Base-by-base conservation (phyloP, 2,329 filamentous ascomycete species). In the Aspergillus texensis region DNA sequence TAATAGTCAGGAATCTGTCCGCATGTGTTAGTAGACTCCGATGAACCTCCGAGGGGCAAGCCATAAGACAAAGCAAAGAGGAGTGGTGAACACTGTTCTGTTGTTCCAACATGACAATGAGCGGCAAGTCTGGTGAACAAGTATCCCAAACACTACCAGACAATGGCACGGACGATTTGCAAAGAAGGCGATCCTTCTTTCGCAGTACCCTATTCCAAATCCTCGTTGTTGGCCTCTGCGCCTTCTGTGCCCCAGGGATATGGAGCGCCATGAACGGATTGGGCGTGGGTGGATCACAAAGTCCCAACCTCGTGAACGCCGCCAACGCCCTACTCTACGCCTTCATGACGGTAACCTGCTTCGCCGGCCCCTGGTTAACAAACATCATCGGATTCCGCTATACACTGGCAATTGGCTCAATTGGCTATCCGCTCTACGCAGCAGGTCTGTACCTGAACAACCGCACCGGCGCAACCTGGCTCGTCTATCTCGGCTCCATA, bases 251-350 rank as follows among this genome's bases (percentile, higher is more conserved):
- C 2, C 78, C 77, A 3, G 79, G 78, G 5, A 78, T 80, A 65
- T 82, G 80, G 80, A 76, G 72, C 63, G 80, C 80, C 19, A 78
- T 82, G 67, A 80, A 80, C 52, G 75, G 75, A 8, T 71, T 81
- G 0, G 80, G 80, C 2, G 80, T 78, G 2, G 80, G 80, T 26
- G 80, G 80, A 21, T 77, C 79, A 4, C 77, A 78, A 11, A 65
- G 57, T 16, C 81, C 80, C 0, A 70, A 81, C 50, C 72, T 80
- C 6, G 78, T 82, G 12, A 82, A 81, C 36, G 77, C 80, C 0
- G 81, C 81, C 21, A 84, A 83, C 60, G 81, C 81, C 0, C 68
- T 83, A 1, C 74, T 83, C 1, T 83, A 82, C 62, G 80, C 75
- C 1, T 76, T 82, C 48, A 80, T 83, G 74, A 77, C 79, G 19